Percentiles rank a stretch among this genome's conserved stretches.
Evolutionary conservation across 2,329 filamentous ascomycete genomes (phyloP).

Genomic region (Penicillium capsulatum): DNA sequence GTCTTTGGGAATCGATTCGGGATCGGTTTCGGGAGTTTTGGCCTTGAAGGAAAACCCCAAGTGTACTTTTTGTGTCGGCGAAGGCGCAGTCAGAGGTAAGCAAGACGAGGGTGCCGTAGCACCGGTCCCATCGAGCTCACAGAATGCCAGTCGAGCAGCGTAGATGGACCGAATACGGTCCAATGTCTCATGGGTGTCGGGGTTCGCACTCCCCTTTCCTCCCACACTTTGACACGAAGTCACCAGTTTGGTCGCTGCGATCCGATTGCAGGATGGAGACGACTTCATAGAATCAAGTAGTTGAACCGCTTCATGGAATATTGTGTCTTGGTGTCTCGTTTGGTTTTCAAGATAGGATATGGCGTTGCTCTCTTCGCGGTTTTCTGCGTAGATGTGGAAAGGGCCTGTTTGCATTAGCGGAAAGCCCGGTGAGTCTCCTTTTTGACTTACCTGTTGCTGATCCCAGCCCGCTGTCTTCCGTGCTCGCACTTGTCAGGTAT

Average conservation of each 20-base stretch:
- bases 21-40: conserved; percentile 15
- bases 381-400: too few relatives aligned
- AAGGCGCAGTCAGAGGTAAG: conserved; percentile 44
- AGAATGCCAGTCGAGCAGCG: conserved; percentile 59
- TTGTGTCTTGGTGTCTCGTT: conserved; percentile 26
- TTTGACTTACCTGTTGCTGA: too few relatives aligned
- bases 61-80: conserved; percentile 27
- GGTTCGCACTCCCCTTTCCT: conserved; percentile 21
- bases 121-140: conserved; percentile 55
- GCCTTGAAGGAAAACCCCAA: conserved; percentile 22
- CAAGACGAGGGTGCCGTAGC: conserved; percentile 51
- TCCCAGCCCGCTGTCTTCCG: too few relatives aligned
- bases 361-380: not conserved
- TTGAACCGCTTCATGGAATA: conserved; percentile 43
- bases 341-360: conserved; percentile 24
- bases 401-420: too few relatives aligned
- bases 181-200: conserved; percentile 30
- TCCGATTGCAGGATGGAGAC: conserved; percentile 50
- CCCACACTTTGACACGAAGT: conserved; percentile 51
- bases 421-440: too few relatives aligned
- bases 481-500: too few relatives aligned
- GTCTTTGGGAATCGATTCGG: conserved; percentile 19
- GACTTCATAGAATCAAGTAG: conserved; percentile 45
- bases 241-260: conserved; percentile 51
- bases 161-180: conserved; percentile 54